Evolutionary conservation across 2,329 filamentous ascomycete species (phyloP), one percentile per base, ranked within the genome.

Genomic region (Lasiodiplodia theobromae): DNA sequence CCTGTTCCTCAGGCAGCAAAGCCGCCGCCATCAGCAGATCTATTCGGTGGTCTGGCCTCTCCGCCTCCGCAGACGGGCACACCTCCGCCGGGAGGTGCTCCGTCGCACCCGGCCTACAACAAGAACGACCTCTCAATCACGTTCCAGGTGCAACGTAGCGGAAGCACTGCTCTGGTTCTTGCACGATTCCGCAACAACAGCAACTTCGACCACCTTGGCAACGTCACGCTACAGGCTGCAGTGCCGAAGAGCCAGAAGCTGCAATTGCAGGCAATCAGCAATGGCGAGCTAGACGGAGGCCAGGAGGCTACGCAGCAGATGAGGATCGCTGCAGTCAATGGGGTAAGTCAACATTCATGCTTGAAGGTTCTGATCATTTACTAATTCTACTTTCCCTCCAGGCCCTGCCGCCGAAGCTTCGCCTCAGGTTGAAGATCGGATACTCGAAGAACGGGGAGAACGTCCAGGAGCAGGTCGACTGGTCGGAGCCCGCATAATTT

Each of bases 161-260:
- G 91, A 3, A 92, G 93, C 56, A 88, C 88, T 10, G 90, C 97
- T 23, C 94, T 97, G 77, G 90, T 97, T 7, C 85, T 91, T 62
- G 94, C 94, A 18, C 89, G 90, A 10, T 99, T 99, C 85, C 88
- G 87, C 49, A 98, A 98, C 79, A 87, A 82, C 0, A 91, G 90
- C 16, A 85, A 86, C 69, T 88, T 91, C 37, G 86, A 85, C 16
- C 82, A 84, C 16, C 84, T 98, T 60, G 89, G 89, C 18, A 88
- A 87, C 56, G 92, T 98, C 37, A 93, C 92, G 31, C 80, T 99
- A 72, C 96, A 99, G 79, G 96, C 95, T 53, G 96, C 96, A 0
- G 96, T 99, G 66, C 96, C 96, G 10, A 99, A 98, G 82, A 93
- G 92, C 54, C 96, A 99, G 82, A 97, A 96, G 79, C 82, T 99